These are phyloP conservation scores for Lactarius sanguifluus DNA, from an alignment of 768 basidiomycete genomes.

Conservation along the genomic window DNA sequence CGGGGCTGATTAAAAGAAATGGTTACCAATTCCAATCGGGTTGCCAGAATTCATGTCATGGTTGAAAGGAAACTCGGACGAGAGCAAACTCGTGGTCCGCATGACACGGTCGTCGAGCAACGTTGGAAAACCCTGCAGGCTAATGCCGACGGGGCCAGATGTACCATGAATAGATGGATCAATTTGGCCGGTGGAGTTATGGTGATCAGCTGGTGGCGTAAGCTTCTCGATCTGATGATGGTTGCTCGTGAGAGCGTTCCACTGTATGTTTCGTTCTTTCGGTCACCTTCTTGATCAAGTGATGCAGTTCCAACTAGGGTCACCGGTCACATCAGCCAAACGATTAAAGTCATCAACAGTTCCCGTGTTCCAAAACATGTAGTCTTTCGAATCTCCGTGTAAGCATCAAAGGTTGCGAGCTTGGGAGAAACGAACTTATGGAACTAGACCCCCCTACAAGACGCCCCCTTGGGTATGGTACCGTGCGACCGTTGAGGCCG, in stretches of 20 bases:
- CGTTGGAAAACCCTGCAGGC: constrained; percentile 3
- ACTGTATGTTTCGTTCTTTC: neutral
- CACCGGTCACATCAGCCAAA: constrained; percentile 23
- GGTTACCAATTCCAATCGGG: constrained; percentile 43
- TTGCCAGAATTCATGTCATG: constrained; percentile 45
- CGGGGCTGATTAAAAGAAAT: neutral
- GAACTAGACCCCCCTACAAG: constrained; percentile 34
- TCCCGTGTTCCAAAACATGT: constrained; percentile 30
- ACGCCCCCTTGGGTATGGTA: constrained; percentile 32
- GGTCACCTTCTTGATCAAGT: constrained; percentile 16
- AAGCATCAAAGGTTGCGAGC: constrained; percentile 22
- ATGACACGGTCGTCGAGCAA: constrained; percentile 39
- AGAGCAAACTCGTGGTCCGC: constrained; percentile 39
- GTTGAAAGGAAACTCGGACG: constrained; percentile 43
- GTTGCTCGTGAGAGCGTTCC: neutral
- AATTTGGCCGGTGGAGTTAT: constrained; percentile 41
- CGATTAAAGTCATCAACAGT: constrained; percentile 29
- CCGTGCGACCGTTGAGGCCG: constrained; percentile 27
- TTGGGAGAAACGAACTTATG: constrained; percentile 30
- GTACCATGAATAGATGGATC: constrained; percentile 41
- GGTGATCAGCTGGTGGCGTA: constrained; percentile 41
- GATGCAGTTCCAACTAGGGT: constrained; percentile 26
- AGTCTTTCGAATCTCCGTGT: constrained; percentile 15
- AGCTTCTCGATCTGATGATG: constrained; percentile 40
- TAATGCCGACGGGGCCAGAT: constrained; percentile 37